Base-by-base conservation (phyloP, 768 basidiomycete genomes). In the Hygrocybe punicea region DNA sequence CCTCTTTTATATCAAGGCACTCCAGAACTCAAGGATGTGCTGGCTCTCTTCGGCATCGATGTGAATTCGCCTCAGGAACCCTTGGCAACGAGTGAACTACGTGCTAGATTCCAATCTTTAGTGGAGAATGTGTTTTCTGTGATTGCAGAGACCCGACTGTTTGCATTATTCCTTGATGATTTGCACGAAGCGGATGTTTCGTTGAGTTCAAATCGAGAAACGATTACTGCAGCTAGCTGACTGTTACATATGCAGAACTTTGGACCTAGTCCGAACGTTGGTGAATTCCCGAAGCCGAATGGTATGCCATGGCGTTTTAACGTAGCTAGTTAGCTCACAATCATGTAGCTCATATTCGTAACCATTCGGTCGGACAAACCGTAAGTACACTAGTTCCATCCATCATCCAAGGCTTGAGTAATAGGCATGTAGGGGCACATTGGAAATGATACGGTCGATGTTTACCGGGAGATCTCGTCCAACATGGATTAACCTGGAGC, bases 111-210 rank as follows among this genome's bases (percentile, higher is more conserved):
- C 61, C 85, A 89, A 65, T 81, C 80, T 7, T 71, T 89, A 34
- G 84, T 88, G 3, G 84, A 87, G 67, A 84, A 80, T 63, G 86
- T 89, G 33, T 87, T 89, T 61, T 69, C 78, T 5, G 83, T 86
- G 17, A 80, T 89, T 40, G 81, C 87, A 1, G 85, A 89, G 65
- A 87, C 84, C 6, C 75, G 86, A 35, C 69, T 88, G 49, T 83
- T 90, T 60, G 86, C 86, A 1, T 69, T 90, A 51, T 87, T 88
- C 62, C 73, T 88, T 44, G 87, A 89, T 64, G 87, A 89, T 67
- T 69, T 89, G 14, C 88, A 90, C 58, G 86, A 87, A 62, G 87
- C 88, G 8, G 84, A 88, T 65, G 81, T 84, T 58, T 85, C 85
- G 81, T 88, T 66, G 37, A 63, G 62, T 58, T 45, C 25, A 54